Evolutionary conservation across 2,329 filamentous ascomycete genomes (phyloP).

Genomic region (Dactylonectria macrodidyma): DNA sequence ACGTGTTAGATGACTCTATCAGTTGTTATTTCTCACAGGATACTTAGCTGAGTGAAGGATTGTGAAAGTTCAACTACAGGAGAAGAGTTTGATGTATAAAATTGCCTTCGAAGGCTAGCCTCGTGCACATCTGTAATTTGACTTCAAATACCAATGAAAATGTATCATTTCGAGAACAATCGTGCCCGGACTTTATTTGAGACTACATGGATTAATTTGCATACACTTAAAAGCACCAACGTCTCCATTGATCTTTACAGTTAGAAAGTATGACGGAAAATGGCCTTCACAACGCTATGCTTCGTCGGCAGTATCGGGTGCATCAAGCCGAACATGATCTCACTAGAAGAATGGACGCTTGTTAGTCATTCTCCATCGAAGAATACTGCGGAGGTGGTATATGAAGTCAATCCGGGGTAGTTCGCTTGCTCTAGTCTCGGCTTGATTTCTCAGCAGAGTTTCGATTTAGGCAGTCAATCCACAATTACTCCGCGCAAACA

Average conservation of each 20-base stretch:
- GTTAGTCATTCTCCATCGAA: not conserved
- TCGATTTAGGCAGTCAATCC: not conserved
- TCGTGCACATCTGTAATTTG: too few species aligned
- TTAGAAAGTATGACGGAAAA: too few species aligned
- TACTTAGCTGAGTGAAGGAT: not conserved
- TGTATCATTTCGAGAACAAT: too few species aligned
- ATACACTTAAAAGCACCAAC: too few species aligned
- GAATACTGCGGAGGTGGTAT: not conserved
- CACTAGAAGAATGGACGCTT: fast-evolving
- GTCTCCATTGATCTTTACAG: too few species aligned
- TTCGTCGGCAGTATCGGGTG: not conserved
- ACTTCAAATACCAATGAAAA: too few species aligned
- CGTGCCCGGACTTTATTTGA: too few species aligned
- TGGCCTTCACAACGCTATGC: not conserved
- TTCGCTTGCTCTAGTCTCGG: not conserved
- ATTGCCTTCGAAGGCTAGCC: too few species aligned
- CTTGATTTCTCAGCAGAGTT: not conserved
- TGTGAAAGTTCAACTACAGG: not conserved
- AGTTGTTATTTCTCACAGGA: not conserved
- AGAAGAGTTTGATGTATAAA: not conserved
- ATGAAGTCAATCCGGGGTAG: not conserved
- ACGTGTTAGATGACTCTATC: constrained; percentile 7
- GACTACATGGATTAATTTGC: too few species aligned
- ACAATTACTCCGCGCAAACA: not conserved
- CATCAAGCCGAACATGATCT: not conserved